A percentile compares a stretch with the other conserved stretches of the same genome.
Evolutionary conservation across 805 yeast genomes (phyloP).

Genomic region (Candida tibetensis): DNA sequence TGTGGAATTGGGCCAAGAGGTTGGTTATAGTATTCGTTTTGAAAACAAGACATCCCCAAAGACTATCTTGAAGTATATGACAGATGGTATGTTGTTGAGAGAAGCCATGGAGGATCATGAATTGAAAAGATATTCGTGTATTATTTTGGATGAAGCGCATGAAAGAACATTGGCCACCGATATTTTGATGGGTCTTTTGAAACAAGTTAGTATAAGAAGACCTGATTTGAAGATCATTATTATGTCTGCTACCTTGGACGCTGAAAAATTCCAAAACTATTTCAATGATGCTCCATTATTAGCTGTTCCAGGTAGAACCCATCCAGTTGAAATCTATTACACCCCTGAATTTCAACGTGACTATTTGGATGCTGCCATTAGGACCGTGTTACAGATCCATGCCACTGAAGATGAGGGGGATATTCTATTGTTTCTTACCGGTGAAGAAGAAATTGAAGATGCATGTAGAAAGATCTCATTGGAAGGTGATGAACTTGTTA

Average conservation of each 20-base stretch:
- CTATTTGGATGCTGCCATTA: slow-evolving; percentile 89
- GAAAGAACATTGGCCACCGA: slow-evolving; percentile 97
- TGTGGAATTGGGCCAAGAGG: slow-evolving; percentile 87
- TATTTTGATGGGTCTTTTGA: slow-evolving; percentile 90
- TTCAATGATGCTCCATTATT: slow-evolving; percentile 89
- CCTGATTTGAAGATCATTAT: slow-evolving; percentile 87
- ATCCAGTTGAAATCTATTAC: slow-evolving; percentile 93
- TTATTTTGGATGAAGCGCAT: slow-evolving; percentile 96
- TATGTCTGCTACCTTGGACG: slow-evolving; percentile 98
- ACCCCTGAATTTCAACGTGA: slow-evolving; percentile 97
- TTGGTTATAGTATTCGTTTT: slow-evolving; percentile 92
- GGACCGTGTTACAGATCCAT: slow-evolving; percentile 94
- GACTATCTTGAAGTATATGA: slow-evolving; percentile 91
- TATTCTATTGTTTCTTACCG: slow-evolving; percentile 80
- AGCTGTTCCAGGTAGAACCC: slow-evolving; percentile 98
- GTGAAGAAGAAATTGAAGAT: slow-evolving; percentile 98
- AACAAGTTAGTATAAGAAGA: slow-evolving; percentile 75
- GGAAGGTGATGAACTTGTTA: slow-evolving; percentile 83
- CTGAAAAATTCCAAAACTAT: slow-evolving; percentile 89
- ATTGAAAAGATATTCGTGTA: slow-evolving; percentile 76
- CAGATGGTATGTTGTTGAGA: slow-evolving; percentile 96
- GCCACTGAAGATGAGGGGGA: slow-evolving; percentile 96
- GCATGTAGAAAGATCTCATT: slow-evolving; percentile 85
- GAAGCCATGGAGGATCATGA: slow-evolving; percentile 97
- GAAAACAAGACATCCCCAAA: slow-evolving; percentile 81